Conservation (phyloP, 345 rosid species). For the Salix suchowensis region DNA sequence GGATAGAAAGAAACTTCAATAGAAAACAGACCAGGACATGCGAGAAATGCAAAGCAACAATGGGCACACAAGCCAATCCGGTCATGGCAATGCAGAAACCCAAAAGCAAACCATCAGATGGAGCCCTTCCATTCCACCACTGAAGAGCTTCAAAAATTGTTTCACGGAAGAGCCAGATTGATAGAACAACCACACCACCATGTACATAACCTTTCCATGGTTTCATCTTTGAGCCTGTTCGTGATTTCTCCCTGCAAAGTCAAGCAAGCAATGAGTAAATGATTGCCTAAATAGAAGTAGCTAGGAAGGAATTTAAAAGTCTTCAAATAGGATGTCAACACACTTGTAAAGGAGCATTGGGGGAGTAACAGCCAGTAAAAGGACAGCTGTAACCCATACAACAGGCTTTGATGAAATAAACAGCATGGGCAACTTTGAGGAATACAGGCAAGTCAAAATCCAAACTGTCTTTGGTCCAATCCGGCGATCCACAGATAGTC, state of each 20-base stretch:
- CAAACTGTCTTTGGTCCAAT: constrained; percentile 81
- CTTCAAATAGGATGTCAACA: constrained; percentile 1
- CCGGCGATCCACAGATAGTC: constrained; percentile 65
- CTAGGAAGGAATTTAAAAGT: neutral
- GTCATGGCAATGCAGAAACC: constrained; percentile 78
- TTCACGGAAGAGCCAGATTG: constrained; percentile 96
- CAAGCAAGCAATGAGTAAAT: constrained; percentile 15
- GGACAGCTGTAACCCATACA: constrained; percentile 81
- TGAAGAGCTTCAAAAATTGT: constrained; percentile 93
- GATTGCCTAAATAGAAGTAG: constrained; percentile 1
- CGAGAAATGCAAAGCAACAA: constrained; percentile 87
- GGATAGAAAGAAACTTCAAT: neutral
- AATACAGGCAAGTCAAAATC: constrained; percentile 86
- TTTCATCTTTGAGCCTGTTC: constrained; percentile 85
- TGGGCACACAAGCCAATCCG: constrained; percentile 88
- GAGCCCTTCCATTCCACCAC: constrained; percentile 93
- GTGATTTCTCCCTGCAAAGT: constrained; percentile 70
- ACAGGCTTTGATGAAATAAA: constrained; percentile 76
- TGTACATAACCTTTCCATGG: constrained; percentile 96
- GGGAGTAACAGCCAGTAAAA: constrained; percentile 82
- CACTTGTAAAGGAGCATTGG: constrained; percentile 94
- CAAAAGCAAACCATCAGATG: constrained; percentile 90
- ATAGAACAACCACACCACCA: constrained; percentile 69
- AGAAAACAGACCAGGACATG: constrained; percentile 70
- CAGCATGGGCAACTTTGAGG: constrained; percentile 91